Evolutionary conservation across 2,329 filamentous ascomycete genomes (phyloP).

Genomic region (Rhynchosporium agropyri): DNA sequence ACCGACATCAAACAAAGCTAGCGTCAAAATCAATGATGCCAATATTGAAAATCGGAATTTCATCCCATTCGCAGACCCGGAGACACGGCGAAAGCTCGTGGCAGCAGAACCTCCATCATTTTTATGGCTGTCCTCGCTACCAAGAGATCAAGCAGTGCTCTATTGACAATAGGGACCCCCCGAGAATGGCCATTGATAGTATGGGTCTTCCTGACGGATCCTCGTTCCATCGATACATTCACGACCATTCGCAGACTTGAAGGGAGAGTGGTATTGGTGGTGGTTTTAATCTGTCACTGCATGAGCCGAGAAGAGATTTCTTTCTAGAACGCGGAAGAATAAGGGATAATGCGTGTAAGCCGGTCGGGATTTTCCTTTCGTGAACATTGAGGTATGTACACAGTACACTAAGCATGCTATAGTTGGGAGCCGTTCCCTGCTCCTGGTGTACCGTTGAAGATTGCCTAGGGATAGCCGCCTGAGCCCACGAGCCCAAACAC

Average conservation of each 20-base stretch:
- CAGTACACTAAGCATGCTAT: not conserved
- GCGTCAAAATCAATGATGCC: not conserved
- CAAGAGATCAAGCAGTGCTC: not conserved
- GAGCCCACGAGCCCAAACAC: not conserved
- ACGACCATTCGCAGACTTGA: not conserved
- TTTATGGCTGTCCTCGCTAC: not conserved
- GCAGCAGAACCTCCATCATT: not conserved
- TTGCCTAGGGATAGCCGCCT: not conserved
- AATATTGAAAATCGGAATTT: not conserved
- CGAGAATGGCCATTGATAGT: not conserved
- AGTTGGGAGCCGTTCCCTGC: conserved; percentile 2
- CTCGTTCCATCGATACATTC: not conserved
- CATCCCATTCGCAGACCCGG: not conserved
- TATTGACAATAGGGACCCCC: not conserved
- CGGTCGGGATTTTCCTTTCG: not conserved
- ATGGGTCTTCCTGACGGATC: not conserved
- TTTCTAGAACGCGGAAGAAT: not conserved
- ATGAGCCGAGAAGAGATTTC: not conserved
- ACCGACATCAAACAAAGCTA: not conserved
- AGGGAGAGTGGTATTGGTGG: not conserved
- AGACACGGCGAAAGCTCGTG: not conserved
- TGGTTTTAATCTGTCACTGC: not conserved
- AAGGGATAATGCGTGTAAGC: not conserved
- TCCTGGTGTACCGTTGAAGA: not conserved
- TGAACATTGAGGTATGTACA: not conserved